Evolutionary conservation across 257 asterid genomes (phyloP).

Genomic region (Scutellaria galericulata): DNA sequence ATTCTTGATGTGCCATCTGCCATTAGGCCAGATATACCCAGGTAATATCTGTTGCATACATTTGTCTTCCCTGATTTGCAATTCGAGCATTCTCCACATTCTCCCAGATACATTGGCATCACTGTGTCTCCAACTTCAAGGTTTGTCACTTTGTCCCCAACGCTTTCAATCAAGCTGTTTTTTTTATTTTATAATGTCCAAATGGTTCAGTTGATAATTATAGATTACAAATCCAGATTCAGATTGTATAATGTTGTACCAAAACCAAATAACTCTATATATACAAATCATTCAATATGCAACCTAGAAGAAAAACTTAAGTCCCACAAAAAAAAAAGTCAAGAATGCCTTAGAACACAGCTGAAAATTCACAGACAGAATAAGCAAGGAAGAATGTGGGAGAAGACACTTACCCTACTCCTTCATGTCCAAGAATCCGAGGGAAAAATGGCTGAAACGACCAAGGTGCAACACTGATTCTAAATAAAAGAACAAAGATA

Average conservation of each 20-base stretch:
- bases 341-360: too few relatives aligned
- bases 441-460: constrained; percentile 69
- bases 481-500: neutral
- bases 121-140: constrained; percentile 66
- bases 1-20: constrained; percentile 73
- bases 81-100: constrained; percentile 69
- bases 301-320: too few relatives aligned
- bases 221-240: too few relatives aligned
- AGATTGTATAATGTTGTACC: too few relatives aligned
- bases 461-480: neutral
- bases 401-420: constrained; percentile 63
- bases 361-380: too few relatives aligned
- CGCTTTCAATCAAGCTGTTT: constrained; percentile 64
- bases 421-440: constrained; percentile 85
- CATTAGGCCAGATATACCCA: constrained; percentile 48
- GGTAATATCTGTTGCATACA: constrained; percentile 60
- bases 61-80: constrained; percentile 62
- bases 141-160: constrained; percentile 56
- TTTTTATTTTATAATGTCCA: too few relatives aligned
- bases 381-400: neutral
- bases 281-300: too few relatives aligned
- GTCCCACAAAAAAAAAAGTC: too few relatives aligned
- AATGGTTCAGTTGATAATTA: too few relatives aligned
- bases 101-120: constrained; percentile 68
- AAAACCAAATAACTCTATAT: too few relatives aligned